Evolutionary conservation across 148 eudicot genomes (phyloP).

Genomic region (Vaccinium macrocarpon): DNA sequence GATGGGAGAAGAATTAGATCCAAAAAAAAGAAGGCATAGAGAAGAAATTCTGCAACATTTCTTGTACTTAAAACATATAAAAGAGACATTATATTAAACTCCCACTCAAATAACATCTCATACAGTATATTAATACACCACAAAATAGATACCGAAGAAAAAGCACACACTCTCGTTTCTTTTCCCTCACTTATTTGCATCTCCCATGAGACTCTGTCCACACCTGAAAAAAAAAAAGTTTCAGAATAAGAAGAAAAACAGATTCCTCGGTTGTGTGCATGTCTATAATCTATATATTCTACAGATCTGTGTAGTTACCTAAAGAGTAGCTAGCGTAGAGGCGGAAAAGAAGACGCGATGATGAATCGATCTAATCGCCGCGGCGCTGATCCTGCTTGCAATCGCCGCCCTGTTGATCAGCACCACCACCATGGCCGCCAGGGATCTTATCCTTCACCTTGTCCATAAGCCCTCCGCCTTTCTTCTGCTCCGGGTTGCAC

Average conservation of each 20-base stretch:
- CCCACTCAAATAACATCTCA: neutral
- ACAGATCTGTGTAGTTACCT: too few relatives aligned
- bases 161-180: neutral
- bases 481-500: neutral
- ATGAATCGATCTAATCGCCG: neutral
- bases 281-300: too few relatives aligned
- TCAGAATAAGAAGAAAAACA: neutral
- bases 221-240: neutral
- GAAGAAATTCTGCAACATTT: neutral
- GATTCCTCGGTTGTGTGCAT: too few relatives aligned
- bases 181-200: neutral
- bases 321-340: too few relatives aligned
- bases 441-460: conserved; percentile 7
- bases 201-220: neutral
- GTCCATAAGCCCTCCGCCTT: neutral
- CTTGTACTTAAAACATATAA: neutral
- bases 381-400: neutral
- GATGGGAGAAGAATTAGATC: too few relatives aligned
- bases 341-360: too few relatives aligned
- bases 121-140: neutral
- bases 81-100: neutral
- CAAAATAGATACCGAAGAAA: neutral
- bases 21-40: neutral
- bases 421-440: neutral
- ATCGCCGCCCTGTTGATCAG: neutral